Percentiles rank a stretch among this genome's conserved stretches.
Evolutionary conservation across 106 monocot species (phyloP).

Genomic region (Phalaenopsis aphrodite): DNA sequence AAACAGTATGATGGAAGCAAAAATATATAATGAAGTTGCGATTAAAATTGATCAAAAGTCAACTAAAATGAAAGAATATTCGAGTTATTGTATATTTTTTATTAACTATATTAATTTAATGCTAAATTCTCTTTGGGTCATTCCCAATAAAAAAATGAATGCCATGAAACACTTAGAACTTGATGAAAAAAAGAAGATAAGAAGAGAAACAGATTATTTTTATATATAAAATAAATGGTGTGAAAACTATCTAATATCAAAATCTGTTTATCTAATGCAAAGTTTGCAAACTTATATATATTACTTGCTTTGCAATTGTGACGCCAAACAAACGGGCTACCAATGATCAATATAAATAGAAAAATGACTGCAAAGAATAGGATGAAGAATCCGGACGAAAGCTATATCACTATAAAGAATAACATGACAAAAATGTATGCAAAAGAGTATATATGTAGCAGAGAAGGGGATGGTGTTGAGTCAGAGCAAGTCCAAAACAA

Average conservation of each 20-base stretch:
- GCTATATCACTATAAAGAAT: too few relatives aligned
- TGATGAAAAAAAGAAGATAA: not conserved
- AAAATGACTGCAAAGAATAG: too few relatives aligned
- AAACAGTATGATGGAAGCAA: not conserved
- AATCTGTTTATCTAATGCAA: not conserved
- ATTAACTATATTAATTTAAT: not conserved
- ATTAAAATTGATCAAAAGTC: not conserved
- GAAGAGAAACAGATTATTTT: not conserved
- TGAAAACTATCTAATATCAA: not conserved
- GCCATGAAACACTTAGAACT: not conserved
- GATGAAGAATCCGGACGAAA: too few relatives aligned
- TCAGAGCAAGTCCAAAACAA: too few relatives aligned
- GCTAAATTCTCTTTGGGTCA: not conserved
- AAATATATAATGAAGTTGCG: not conserved
- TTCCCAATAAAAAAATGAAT: not conserved
- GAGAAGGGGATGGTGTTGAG: too few relatives aligned
- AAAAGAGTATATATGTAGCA: too few relatives aligned
- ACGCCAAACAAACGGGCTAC: too few relatives aligned
- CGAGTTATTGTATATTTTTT: not conserved
- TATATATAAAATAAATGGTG: too few relatives aligned
- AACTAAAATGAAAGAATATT: not conserved
- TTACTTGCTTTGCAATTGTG: too few relatives aligned
- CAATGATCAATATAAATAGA: too few relatives aligned
- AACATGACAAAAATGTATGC: too few relatives aligned
- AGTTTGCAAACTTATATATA: not conserved